A percentile compares a stretch with the other conserved stretches of the same genome.
Evolutionary conservation across 352 stramenopile genomes (phyloP).

Genomic region (Blastocystis sp.): DNA sequence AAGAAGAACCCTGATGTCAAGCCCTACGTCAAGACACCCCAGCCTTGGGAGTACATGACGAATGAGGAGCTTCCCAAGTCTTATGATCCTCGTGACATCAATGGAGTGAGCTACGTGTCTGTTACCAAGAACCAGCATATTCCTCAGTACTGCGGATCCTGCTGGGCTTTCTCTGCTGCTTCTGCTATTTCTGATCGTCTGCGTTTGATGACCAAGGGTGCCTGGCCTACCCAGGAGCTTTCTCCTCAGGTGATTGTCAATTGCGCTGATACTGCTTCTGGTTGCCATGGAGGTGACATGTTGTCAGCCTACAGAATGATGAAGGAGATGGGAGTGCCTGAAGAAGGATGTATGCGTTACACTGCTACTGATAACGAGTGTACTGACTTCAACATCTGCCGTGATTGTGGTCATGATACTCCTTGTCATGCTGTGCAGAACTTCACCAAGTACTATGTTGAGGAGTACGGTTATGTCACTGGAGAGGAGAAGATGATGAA

Average conservation of each 20-base stretch:
- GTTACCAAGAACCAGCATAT: constrained; percentile 97
- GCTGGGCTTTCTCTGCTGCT: constrained; percentile 75
- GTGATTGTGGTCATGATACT: constrained; percentile 75
- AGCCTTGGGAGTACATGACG: constrained; percentile 74
- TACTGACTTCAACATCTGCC: constrained; percentile 78
- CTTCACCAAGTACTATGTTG: constrained; percentile 88
- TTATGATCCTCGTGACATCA: constrained; percentile 81
- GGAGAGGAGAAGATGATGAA: constrained; percentile 85
- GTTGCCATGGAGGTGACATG: constrained; percentile 84
- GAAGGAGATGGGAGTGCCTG: constrained; percentile 80
- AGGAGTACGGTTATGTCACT: constrained; percentile 82
- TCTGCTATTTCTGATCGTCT: constrained; percentile 50
- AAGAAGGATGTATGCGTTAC: constrained; percentile 87
- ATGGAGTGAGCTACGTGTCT: constrained; percentile 85
- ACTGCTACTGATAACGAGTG: constrained; percentile 79
- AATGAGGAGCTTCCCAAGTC: constrained; percentile 76
- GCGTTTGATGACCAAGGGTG: too few relatives aligned
- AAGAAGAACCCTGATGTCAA: not conserved
- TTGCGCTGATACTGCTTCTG: constrained; percentile 72
- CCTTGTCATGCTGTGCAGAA: constrained; percentile 77
- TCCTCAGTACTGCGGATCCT: constrained; percentile 81
- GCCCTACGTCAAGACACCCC: constrained; percentile 64
- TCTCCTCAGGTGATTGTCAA: constrained; percentile 79
- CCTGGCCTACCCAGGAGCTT: constrained; percentile 72
- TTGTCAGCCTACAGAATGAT: constrained; percentile 83